Conservation (phyloP, 805 yeast species). For the Metschnikowia drakensbergensis region DNA sequence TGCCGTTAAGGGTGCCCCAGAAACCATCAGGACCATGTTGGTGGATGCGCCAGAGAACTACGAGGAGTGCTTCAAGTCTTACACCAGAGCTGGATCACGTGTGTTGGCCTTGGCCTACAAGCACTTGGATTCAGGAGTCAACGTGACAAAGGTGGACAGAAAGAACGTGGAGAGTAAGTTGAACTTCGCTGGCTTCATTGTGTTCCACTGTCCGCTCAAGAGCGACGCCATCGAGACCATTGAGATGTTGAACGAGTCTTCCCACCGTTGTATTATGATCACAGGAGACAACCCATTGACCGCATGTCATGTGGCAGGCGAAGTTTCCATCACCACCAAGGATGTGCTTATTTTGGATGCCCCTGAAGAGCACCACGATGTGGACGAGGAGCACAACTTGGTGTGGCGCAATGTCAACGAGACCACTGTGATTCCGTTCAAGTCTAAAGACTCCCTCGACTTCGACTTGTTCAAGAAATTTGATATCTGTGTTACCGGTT, state of each 20-base stretch:
- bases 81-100: slow-evolving; percentile 93
- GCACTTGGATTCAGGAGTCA: slow-evolving; percentile 49
- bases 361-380: slow-evolving; percentile 64
- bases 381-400: slow-evolving; percentile 48
- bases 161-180: slow-evolving; percentile 72
- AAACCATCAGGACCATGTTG: slow-evolving; percentile 81
- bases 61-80: slow-evolving; percentile 81
- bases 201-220: slow-evolving; percentile 96
- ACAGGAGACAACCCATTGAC: slow-evolving; percentile 99
- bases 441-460: slow-evolving; percentile 55
- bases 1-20: slow-evolving; percentile 97
- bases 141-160: slow-evolving; percentile 59
- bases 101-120: slow-evolving; percentile 94
- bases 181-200: slow-evolving; percentile 85
- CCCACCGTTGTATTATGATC: slow-evolving; percentile 95
- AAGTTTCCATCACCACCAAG: slow-evolving; percentile 81
- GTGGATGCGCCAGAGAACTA: slow-evolving; percentile 67
- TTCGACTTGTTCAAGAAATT: slow-evolving; percentile 53
- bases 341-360: slow-evolving; percentile 83
- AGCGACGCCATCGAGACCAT: slow-evolving; percentile 88
- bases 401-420: slow-evolving; percentile 87
- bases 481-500: slow-evolving; percentile 92
- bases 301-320: slow-evolving; percentile 95
- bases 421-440: slow-evolving; percentile 62
- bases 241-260: slow-evolving; percentile 87